Conservation (phyloP, 2,329 filamentous ascomycete species). For the Zymoseptoria ardabiliae region DNA sequence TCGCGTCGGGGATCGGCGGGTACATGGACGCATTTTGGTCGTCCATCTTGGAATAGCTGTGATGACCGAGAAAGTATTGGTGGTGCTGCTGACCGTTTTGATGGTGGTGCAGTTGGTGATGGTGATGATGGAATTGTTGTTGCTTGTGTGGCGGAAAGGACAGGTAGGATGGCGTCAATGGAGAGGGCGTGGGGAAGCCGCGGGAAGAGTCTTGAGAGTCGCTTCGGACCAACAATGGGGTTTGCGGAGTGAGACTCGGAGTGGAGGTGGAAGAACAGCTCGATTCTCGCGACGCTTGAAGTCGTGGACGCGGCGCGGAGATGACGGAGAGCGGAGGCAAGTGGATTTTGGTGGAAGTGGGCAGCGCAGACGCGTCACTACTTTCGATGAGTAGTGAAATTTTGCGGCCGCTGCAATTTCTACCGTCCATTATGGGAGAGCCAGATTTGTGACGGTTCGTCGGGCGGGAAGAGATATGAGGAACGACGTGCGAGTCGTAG, state of each 20-base stretch:
- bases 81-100: slow-evolving; percentile 14
- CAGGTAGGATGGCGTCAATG: slow-evolving; percentile 38
- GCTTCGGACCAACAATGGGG: slow-evolving; percentile 40
- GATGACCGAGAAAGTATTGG: slow-evolving; percentile 11
- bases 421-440: slow-evolving; percentile 43
- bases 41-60: slow-evolving; percentile 28
- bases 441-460: slow-evolving; percentile 17
- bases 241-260: slow-evolving; percentile 40
- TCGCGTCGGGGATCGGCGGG: slow-evolving; percentile 30
- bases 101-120: slow-evolving; percentile 1
- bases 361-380: slow-evolving; percentile 24
- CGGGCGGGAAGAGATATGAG: background rate
- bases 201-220: slow-evolving; percentile 39
- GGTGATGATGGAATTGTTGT: slow-evolving; percentile 11
- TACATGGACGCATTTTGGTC: slow-evolving; percentile 29
- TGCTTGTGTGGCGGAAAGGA: slow-evolving; percentile 20
- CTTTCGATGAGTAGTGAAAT: slow-evolving; percentile 46
- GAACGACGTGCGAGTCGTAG: background rate
- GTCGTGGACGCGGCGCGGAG: slow-evolving; percentile 10
- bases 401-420: slow-evolving; percentile 43
- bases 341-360: slow-evolving; percentile 15
- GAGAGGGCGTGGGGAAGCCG: slow-evolving; percentile 38
- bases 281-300: slow-evolving; percentile 34
- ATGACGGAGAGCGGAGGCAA: slow-evolving; percentile 16
- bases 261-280: slow-evolving; percentile 36